Conservation (phyloP, 257 asterid genomes). For the Solanum bulbocastanum region DNA sequence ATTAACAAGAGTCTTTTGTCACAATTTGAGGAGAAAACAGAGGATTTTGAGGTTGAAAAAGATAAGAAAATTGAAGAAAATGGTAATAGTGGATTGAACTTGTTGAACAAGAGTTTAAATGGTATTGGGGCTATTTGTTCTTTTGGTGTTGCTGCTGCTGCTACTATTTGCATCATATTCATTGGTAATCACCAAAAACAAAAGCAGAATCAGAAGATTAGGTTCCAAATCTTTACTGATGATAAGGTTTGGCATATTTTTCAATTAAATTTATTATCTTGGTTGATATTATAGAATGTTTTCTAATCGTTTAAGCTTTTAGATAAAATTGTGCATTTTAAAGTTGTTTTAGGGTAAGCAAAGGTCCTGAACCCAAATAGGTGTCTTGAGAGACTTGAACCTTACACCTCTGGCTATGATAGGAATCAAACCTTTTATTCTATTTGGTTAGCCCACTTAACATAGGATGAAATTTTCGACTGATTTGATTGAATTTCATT, state of each 20-base stretch:
- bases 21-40: conserved; percentile 27
- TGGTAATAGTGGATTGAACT: conserved; percentile 17
- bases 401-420: background rate
- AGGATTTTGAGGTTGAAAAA: background rate
- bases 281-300: too few relatives aligned
- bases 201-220: conserved; percentile 32
- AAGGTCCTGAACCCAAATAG: background rate
- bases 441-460: background rate
- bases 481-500: background rate
- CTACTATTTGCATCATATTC: conserved; percentile 48
- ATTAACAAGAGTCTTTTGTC: conserved; percentile 10
- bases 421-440: background rate
- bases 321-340: background rate
- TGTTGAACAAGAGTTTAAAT: conserved; percentile 52
- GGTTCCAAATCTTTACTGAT: conserved; percentile 37
- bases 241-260: conserved; percentile 36
- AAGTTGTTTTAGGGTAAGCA: background rate
- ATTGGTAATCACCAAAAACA: conserved; percentile 22
- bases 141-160: conserved; percentile 67
- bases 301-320: background rate
- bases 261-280: background rate
- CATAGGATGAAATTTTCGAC: background rate
- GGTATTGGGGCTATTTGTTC: conserved; percentile 80
- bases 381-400: background rate
- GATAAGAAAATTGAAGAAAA: conserved; percentile 3